A percentile compares a stretch with the other conserved stretches of the same genome.
Evolutionary conservation across 176 grass and related monocot genomes (phyloP).

Genomic region (Eleusine indica): DNA sequence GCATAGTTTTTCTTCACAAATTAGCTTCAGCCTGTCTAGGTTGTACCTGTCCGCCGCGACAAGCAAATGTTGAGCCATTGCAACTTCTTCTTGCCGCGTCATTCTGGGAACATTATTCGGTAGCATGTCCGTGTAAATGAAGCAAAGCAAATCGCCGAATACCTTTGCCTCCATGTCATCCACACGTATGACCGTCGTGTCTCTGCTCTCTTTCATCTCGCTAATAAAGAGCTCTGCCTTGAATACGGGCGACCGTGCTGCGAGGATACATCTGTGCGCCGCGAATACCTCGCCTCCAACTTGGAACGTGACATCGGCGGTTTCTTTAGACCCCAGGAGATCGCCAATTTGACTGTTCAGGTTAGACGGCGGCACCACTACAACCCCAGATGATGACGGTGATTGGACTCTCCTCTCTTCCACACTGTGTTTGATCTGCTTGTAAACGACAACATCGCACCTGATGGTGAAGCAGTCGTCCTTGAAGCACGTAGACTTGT

Average conservation of each 20-base stretch:
- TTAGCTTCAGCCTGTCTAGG: conserved; percentile 43
- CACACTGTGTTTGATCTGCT: neutral
- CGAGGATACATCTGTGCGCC: conserved; percentile 33
- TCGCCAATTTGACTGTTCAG: neutral
- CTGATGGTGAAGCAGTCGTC: conserved; percentile 12
- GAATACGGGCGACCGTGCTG: conserved; percentile 26
- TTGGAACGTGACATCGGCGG: conserved; percentile 21
- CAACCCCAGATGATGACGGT: neutral
- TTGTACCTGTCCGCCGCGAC: conserved; percentile 51
- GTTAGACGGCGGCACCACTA: conserved; percentile 14
- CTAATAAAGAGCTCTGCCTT: neutral
- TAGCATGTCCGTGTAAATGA: conserved; percentile 41
- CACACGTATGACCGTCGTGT: neutral
- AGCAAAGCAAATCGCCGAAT: conserved; percentile 41
- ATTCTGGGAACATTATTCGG: neutral
- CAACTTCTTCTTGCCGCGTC: neutral
- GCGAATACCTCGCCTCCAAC: neutral
- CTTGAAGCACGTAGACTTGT: conserved; percentile 1
- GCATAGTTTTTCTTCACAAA: conserved; percentile 10
- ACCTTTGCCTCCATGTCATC: conserved; percentile 17
- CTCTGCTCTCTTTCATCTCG: neutral
- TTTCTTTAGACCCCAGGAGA: neutral
- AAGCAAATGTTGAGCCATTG: conserved; percentile 45
- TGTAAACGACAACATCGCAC: neutral
- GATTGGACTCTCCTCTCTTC: neutral